These are phyloP conservation scores for Penicillium manginii DNA, from an alignment of 495 filamentous ascomycete species.

Conservation along the genomic window DNA sequence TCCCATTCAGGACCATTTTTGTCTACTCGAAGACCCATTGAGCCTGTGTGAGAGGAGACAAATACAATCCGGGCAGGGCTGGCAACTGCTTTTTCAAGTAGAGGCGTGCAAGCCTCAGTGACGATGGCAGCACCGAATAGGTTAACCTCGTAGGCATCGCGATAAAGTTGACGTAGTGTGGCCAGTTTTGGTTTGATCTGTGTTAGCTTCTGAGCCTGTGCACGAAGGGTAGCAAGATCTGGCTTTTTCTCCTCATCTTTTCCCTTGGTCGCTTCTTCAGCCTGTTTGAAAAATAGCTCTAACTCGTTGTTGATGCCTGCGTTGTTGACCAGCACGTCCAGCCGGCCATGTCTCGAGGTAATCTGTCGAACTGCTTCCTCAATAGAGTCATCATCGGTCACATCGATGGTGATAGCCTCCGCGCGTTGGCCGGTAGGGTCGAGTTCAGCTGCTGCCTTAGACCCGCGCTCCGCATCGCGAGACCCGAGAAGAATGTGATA, in stretches of 20 bases:
- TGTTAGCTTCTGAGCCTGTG: neutral
- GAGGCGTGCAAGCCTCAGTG: constrained; percentile 49
- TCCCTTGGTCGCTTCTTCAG: neutral
- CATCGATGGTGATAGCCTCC: constrained; percentile 40
- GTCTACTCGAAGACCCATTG: constrained; percentile 27
- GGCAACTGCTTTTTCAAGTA: constrained; percentile 41
- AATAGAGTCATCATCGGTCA: constrained; percentile 43
- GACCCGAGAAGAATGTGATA: constrained; percentile 47
- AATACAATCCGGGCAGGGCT: constrained; percentile 44
- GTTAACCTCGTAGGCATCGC: constrained; percentile 45
- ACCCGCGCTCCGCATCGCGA: constrained; percentile 33
- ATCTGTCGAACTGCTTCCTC: constrained; percentile 37
- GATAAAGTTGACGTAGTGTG: constrained; percentile 30
- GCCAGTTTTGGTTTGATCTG: constrained; percentile 13
- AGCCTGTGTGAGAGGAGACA: constrained; percentile 41
- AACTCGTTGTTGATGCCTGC: constrained; percentile 41
- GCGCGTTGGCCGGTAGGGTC: constrained; percentile 24
- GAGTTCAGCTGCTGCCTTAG: constrained; percentile 24
- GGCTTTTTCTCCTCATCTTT: neutral
- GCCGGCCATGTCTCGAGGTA: constrained; percentile 27
- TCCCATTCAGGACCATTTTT: constrained; percentile 9
- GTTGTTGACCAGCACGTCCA: constrained; percentile 47
- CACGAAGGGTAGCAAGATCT: neutral
- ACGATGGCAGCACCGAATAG: constrained; percentile 39
- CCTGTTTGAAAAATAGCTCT: constrained; percentile 18